Evolutionary conservation across 805 yeast genomes (phyloP), one percentile per base, ranked within the genome.

Genomic region (Torulaspora indica): DNA sequence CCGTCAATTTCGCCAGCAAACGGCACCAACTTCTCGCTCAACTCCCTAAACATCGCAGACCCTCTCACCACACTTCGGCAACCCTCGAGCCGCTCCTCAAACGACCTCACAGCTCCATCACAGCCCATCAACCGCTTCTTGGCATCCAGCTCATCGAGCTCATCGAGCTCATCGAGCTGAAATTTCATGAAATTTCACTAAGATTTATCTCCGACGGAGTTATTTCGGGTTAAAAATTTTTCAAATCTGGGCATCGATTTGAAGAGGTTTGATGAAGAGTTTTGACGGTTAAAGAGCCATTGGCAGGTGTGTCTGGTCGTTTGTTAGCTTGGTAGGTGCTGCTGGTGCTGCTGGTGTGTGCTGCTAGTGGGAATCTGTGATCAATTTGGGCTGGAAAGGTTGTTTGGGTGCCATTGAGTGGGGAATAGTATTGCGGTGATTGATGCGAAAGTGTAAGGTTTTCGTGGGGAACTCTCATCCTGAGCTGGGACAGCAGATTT

Each of bases 381-480:
- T n/a, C n/a, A n/a, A n/a, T n/a, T n/a, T n/a, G n/a, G n/a, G n/a
- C n/a, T n/a, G n/a, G n/a, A n/a, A n/a, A n/a, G n/a, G n/a, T n/a
- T n/a, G n/a, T n/a, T n/a, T n/a, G n/a, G n/a, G n/a, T n/a, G n/a
- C n/a, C n/a, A n/a, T n/a, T n/a, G n/a, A n/a, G n/a, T n/a, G n/a
- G n/a, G n/a, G n/a, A n/a, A n/a, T n/a, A n/a, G n/a, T n/a, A n/a
- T n/a, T n/a, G n/a, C n/a, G n/a, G n/a, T n/a, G n/a, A n/a, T n/a
- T 22, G 36, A 93, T 93, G 98, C 88, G 98, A 68, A 89, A 90
- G 81, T 88, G 96, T 63, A 91, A 93, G 68, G 87, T 93, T 35
- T 93, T 93, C 67, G 95, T 93, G 46, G 99, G 99, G 36, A 81
- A 86, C 48, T 90, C 98, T 43, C 98, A 93, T 67, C 96, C 97